Percentiles rank a stretch among this genome's conserved stretches.
Evolutionary conservation across 768 basidiomycete genomes (phyloP).

Genomic region (Macrolepiota albuminosa): DNA sequence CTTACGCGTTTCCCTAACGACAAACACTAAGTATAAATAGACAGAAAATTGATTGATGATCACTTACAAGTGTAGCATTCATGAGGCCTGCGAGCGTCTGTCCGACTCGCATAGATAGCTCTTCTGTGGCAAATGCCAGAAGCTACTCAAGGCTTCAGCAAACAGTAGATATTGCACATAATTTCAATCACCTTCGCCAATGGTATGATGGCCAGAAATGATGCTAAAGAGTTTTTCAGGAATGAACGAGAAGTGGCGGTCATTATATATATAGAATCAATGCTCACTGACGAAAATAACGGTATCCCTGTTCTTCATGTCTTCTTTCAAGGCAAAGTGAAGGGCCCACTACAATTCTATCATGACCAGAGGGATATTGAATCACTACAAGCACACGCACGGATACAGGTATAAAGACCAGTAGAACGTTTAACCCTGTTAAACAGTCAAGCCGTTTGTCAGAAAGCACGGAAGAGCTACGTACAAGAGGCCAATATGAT

Average conservation of each 20-base stretch:
- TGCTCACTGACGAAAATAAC: constrained; percentile 69
- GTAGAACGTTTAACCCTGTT: constrained; percentile 65
- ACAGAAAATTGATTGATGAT: neutral
- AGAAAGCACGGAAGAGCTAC: constrained; percentile 11
- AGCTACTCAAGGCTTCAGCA: constrained; percentile 35
- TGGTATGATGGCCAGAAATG: constrained; percentile 80
- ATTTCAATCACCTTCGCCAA: constrained; percentile 58
- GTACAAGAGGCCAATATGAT: constrained; percentile 57
- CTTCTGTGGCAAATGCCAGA: constrained; percentile 82
- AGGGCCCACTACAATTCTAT: constrained; percentile 58
- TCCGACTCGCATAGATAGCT: constrained; percentile 76
- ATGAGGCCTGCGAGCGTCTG: constrained; percentile 80
- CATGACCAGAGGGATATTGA: neutral
- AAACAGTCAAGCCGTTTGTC: neutral
- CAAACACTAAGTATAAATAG: neutral
- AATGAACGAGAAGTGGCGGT: neutral
- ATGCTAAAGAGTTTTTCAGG: constrained; percentile 36
- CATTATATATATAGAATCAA: neutral
- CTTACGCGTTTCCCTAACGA: constrained; percentile 46
- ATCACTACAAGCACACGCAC: constrained; percentile 28
- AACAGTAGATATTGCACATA: neutral
- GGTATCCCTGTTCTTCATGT: constrained; percentile 39
- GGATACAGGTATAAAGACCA: constrained; percentile 69
- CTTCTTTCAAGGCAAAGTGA: constrained; percentile 47
- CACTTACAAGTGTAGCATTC: constrained; percentile 74